phyloP scores from a whole-genome alignment of 805 yeast genomes.

The Wickerhamiella vanderwaltii region DNA sequence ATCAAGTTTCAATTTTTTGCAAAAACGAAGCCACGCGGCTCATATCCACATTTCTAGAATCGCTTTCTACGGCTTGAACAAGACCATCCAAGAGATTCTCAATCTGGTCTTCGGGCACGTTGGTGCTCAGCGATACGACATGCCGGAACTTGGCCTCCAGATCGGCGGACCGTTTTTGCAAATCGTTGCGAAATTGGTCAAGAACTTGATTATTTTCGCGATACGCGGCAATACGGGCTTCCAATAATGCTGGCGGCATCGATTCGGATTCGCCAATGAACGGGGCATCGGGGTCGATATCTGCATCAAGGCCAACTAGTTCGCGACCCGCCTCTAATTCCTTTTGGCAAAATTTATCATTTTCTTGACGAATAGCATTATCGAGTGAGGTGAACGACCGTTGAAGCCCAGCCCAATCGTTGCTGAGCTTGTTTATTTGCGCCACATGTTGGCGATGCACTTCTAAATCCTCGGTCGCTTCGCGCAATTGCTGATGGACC shows the following conservation, averaged over 20 bases:
- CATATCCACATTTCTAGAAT: constrained; percentile 55
- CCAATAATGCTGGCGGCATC: constrained; percentile 24
- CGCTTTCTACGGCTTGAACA: constrained; percentile 82
- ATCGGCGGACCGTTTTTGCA: constrained; percentile 42
- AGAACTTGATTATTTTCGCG: constrained; percentile 52
- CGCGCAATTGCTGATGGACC: constrained; percentile 45
- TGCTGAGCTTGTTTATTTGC: constrained; percentile 12
- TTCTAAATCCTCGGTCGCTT: constrained; percentile 38
- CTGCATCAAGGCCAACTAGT: constrained; percentile 33
- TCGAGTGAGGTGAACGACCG: constrained; percentile 47
- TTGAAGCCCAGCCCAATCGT: constrained; percentile 31
- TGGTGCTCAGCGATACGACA: constrained; percentile 82
- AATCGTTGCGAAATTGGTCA: constrained; percentile 37
- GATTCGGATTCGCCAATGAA: constrained; percentile 35
- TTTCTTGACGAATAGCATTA: constrained; percentile 54
- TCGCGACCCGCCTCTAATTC: constrained; percentile 26
- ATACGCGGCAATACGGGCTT: constrained; percentile 76
- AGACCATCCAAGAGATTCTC: constrained; percentile 73
- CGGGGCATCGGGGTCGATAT: constrained; percentile 85
- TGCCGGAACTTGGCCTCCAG: constrained; percentile 70
- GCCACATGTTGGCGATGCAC: constrained; percentile 11
- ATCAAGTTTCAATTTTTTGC: constrained; percentile 35
- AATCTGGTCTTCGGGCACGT: constrained; percentile 69
- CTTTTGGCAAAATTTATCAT: constrained; percentile 36
- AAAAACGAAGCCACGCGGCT: constrained; percentile 44